These are phyloP conservation scores for Lentinula sp. DNA, from an alignment of 768 basidiomycete genomes.

Conservation along the genomic window DNA sequence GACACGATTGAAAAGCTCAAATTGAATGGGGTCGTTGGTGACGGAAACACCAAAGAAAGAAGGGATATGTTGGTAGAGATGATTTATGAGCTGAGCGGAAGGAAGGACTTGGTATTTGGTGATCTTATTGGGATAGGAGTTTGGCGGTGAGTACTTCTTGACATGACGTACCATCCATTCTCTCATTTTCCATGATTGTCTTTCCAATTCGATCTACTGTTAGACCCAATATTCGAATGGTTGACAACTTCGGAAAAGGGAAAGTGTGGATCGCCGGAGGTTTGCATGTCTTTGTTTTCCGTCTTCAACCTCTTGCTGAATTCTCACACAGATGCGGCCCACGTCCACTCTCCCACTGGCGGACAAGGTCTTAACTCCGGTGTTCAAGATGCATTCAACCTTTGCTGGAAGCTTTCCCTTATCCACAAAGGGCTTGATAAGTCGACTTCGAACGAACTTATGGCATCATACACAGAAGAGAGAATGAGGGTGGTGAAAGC, in stretches of 20 bases:
- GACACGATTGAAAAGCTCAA: background rate
- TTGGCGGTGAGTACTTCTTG: background rate
- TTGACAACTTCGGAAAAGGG: constrained; percentile 13
- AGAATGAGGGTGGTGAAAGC: constrained; percentile 21
- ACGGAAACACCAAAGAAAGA: background rate
- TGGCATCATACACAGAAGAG: constrained; percentile 19
- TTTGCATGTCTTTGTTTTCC: background rate
- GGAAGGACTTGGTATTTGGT: constrained; percentile 6
- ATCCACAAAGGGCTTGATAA: constrained; percentile 11
- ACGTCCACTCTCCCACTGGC: constrained; percentile 15
- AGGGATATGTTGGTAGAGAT: background rate
- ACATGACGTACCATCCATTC: background rate
- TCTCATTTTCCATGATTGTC: background rate
- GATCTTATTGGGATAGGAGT: background rate
- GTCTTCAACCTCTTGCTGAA: background rate
- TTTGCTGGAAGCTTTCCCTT: constrained; percentile 3
- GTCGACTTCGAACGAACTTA: constrained; percentile 10
- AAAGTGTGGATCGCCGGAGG: constrained; percentile 17
- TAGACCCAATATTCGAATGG: constrained; percentile 17
- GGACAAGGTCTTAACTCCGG: constrained; percentile 18
- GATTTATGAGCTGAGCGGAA: background rate
- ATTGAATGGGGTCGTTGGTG: background rate
- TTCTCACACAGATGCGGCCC: constrained; percentile 12
- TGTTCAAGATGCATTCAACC: constrained; percentile 18
- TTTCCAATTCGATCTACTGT: background rate